Conservation (phyloP, 495 filamentous ascomycete genomes). For the Penicillium waksmanii region DNA sequence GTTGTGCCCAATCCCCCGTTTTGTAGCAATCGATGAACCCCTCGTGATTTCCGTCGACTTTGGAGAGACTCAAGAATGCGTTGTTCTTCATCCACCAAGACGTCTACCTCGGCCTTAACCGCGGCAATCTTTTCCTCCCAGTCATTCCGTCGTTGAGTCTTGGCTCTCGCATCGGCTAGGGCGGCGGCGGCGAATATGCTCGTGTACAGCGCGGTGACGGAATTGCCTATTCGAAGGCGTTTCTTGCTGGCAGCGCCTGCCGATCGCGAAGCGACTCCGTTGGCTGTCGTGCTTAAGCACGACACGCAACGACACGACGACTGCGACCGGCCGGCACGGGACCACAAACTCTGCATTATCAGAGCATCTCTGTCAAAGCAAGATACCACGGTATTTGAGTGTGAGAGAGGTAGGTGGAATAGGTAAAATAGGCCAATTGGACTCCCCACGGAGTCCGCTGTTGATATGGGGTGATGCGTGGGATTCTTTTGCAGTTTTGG, state of each 20-base stretch:
- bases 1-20: slow-evolving; percentile 30
- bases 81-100: slow-evolving; percentile 47
- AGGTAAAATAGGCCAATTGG: slow-evolving; percentile 11
- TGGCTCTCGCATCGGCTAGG: slow-evolving; percentile 64
- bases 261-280: slow-evolving; percentile 54
- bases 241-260: slow-evolving; percentile 55
- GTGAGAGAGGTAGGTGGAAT: not conserved
- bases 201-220: slow-evolving; percentile 72
- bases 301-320: slow-evolving; percentile 65
- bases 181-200: slow-evolving; percentile 75
- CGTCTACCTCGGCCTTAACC: slow-evolving; percentile 49
- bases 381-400: not conserved
- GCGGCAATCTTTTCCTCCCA: slow-evolving; percentile 63
- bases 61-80: slow-evolving; percentile 37
- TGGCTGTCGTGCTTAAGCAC: slow-evolving; percentile 58
- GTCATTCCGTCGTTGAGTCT: slow-evolving; percentile 62
- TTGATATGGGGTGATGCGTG: slow-evolving; percentile 10
- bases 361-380: slow-evolving; percentile 33
- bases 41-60: slow-evolving; percentile 26
- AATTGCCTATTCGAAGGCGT: slow-evolving; percentile 59
- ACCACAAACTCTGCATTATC: slow-evolving; percentile 74
- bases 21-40: slow-evolving; percentile 26
- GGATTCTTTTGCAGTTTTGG: slow-evolving; percentile 9
- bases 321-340: slow-evolving; percentile 65
- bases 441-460: slow-evolving; percentile 28